phyloP scores from a whole-genome alignment of 2,329 filamentous ascomycete genomes.

The Fusarium sp. region DNA sequence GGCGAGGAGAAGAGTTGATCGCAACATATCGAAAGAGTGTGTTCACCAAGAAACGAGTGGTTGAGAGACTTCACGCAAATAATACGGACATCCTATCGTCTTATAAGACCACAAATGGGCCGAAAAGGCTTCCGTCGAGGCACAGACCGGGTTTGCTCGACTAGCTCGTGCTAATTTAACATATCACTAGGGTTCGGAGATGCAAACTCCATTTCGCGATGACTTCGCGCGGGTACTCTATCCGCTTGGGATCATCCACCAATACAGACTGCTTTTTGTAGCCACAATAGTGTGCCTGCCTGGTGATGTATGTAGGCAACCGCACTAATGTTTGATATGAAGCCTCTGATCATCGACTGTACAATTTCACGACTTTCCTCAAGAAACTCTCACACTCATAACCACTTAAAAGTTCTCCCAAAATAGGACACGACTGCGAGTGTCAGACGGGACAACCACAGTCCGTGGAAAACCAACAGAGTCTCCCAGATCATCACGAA shows the following conservation, averaged over 20 bases:
- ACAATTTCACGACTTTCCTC: neutral
- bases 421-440: conserved; percentile 32
- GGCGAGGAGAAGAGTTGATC: conserved; percentile 43
- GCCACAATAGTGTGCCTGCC: neutral
- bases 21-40: conserved; percentile 36
- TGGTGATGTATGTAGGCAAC: neutral
- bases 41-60: neutral
- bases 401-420: neutral
- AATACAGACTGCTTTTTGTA: conserved; percentile 6
- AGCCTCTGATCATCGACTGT: neutral
- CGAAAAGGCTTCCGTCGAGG: conserved; percentile 22
- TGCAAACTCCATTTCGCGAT: conserved; percentile 30
- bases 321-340: neutral
- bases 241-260: conserved; percentile 18
- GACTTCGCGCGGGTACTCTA: conserved; percentile 35
- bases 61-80: neutral
- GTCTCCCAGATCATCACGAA: conserved; percentile 13
- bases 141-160: conserved; percentile 7
- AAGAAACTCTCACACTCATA: neutral
- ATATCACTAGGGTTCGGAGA: conserved; percentile 27
- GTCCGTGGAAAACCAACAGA: conserved; percentile 14
- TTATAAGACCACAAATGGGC: conserved; percentile 34
- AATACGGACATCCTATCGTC: neutral
- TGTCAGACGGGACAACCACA: conserved; percentile 43
- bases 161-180: conserved; percentile 29